These are phyloP conservation scores for Andrographis paniculata DNA, from an alignment of 305 asterid species.

Conservation along the genomic window DNA sequence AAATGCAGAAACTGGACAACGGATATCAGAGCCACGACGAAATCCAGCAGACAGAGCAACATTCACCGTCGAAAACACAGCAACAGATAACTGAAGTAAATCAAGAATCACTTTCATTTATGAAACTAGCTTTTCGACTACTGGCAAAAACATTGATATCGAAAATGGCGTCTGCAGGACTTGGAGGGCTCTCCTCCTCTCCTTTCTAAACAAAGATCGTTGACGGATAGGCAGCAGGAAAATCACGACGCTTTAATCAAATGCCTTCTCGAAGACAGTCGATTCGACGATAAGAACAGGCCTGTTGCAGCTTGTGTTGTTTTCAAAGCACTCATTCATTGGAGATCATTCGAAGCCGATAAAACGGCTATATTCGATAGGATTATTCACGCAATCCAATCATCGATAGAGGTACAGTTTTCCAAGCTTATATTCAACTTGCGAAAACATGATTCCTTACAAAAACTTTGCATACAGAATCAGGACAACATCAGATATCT, in stretches of 20 bases:
- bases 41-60: constrained; percentile 29
- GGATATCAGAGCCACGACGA: constrained; percentile 36
- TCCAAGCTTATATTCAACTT: too few species aligned
- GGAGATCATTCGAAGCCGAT: constrained; percentile 96
- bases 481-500: constrained; percentile 57
- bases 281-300: constrained; percentile 66
- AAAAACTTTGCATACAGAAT: constrained; percentile 31
- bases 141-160: constrained; percentile 13
- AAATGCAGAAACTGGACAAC: constrained; percentile 42
- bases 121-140: constrained; percentile 11
- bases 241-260: constrained; percentile 72
- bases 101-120: constrained; percentile 22
- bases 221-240: constrained; percentile 95
- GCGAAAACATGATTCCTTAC: constrained; percentile 2
- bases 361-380: constrained; percentile 78
- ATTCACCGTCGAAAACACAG: constrained; percentile 32
- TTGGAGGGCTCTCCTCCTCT: constrained; percentile 30
- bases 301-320: constrained; percentile 83
- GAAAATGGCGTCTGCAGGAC: constrained; percentile 41
- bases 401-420: constrained; percentile 94
- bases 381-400: constrained; percentile 79
- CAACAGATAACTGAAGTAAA: constrained; percentile 41
- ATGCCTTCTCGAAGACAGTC: constrained; percentile 74
- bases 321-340: constrained; percentile 73
- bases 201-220: constrained; percentile 80